phyloP scores from a whole-genome alignment of 2,329 filamentous ascomycete species.

The Curvularia lunata region DNA sequence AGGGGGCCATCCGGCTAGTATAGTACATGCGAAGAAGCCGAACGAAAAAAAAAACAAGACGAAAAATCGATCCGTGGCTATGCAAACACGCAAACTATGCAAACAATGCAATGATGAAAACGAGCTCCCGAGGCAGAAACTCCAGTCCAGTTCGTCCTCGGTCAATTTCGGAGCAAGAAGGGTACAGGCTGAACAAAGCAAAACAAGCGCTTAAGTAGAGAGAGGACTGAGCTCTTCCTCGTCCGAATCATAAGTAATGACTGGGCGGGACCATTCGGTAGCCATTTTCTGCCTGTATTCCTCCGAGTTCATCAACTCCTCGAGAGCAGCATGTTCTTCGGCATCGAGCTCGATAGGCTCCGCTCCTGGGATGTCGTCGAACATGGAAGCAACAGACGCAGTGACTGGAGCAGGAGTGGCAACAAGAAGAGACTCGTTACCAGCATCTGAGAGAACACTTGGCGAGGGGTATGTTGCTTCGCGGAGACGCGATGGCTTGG shows the following conservation, averaged over 20 bases:
- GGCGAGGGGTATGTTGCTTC: slow-evolving; percentile 44
- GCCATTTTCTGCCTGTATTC: slow-evolving; percentile 23
- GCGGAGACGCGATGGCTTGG: slow-evolving; percentile 44
- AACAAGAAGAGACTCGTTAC: slow-evolving; percentile 28
- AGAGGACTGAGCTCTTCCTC: slow-evolving; percentile 30
- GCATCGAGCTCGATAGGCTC: slow-evolving; percentile 29
- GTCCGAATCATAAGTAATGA: slow-evolving; percentile 32
- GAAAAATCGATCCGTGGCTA: background rate
- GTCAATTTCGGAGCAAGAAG: slow-evolving; percentile 3
- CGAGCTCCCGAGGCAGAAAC: background rate
- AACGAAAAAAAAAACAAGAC: background rate
- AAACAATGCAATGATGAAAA: slow-evolving; percentile 4
- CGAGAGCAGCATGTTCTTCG: slow-evolving; percentile 21
- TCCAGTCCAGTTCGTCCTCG: background rate
- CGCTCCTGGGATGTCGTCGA: slow-evolving; percentile 29
- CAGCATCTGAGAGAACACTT: slow-evolving; percentile 36
- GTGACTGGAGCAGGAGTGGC: slow-evolving; percentile 24
- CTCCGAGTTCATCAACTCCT: slow-evolving; percentile 14
- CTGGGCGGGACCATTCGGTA: slow-evolving; percentile 24
- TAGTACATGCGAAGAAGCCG: background rate
- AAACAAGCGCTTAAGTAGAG: slow-evolving; percentile 8
- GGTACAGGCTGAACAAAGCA: slow-evolving; percentile 1
- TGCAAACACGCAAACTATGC: slow-evolving; percentile 5
- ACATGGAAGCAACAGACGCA: slow-evolving; percentile 16
- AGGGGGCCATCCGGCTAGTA: background rate